Base-by-base conservation (phyloP, 228 moss, liverwort and hornwort genomes). In the Sphagnum magellanicum region DNA sequence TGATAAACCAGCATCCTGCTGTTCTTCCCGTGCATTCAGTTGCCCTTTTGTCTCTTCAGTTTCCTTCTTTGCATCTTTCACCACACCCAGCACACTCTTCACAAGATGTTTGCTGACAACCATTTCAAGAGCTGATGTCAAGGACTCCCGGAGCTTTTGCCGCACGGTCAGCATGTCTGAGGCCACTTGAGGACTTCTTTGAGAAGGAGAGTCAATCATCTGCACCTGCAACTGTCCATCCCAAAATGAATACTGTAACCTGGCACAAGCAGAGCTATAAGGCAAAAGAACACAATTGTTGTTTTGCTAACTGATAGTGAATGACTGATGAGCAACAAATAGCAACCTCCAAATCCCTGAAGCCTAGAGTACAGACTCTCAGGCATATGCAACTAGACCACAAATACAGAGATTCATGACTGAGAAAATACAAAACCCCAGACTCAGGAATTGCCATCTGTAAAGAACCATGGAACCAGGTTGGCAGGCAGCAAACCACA, bases 51-150 rank as follows among this genome's bases (percentile, higher is more conserved):
- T 32, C 32, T 32, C 67, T 12, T 11, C 67, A 15, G 10, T 68
- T 47, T 83, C 83, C 15, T 69, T 79, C 50, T 69, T 78, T 5
- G 57, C 46, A 53, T 85, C 83, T 70, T 68, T 71, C 63, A 80
- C 83, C 6, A 82, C 82, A 48, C 87, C 94, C 59, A 94, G 68
- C 6, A 94, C 94, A 73, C 86, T 91, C 77, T 92, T 95, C 60
- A 92, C 87, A 50, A 95, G 74, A 69, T 95, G 92, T 79, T 92
- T 90, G 68, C 95, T 84, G 16, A 92, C 95, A 55, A 90, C 95
- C 92, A 92, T 92, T 74, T 95, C 90, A 65, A 95, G 73, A 8
- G 95, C 95, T 61, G 95, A 79, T 5, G 92, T 83, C 82, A 95
- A 63, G 11, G 90, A 90, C 63, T 95, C 95, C 4, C 92, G 84